Conservation (phyloP, 2,329 filamentous ascomycete species). For the Talaromyces sp. region DNA sequence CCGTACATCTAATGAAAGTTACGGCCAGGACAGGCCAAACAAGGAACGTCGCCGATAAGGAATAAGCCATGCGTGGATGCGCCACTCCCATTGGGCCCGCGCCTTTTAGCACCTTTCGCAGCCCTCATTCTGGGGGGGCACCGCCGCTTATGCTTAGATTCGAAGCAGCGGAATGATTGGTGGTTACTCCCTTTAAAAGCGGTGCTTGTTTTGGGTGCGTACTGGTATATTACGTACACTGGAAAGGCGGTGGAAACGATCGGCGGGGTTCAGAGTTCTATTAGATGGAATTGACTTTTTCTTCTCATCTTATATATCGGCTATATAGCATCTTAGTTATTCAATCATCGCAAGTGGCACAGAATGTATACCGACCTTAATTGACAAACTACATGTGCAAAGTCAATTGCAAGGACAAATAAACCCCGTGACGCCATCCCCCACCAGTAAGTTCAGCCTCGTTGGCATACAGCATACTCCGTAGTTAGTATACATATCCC, state of each 20-base stretch:
- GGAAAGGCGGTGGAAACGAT: neutral
- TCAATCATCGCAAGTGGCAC: no score
- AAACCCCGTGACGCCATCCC: neutral
- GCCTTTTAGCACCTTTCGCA: neutral
- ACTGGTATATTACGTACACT: neutral
- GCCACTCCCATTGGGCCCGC: neutral
- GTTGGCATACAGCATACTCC: no score
- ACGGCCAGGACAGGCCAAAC: neutral
- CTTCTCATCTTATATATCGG: neutral
- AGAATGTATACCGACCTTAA: no score
- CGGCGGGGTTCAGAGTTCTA: neutral
- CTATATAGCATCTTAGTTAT: no score
- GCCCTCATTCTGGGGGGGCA: neutral
- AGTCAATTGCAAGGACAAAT: neutral
- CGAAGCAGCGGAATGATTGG: neutral
- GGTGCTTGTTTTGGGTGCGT: neutral
- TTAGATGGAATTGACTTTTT: neutral
- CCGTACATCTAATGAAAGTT: neutral
- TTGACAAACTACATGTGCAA: neutral
- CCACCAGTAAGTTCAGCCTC: no score
- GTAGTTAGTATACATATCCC: no score
- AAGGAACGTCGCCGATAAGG: neutral
- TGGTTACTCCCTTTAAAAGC: neutral
- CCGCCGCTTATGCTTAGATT: neutral
- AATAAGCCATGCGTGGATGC: neutral